Percentiles rank a stretch among this genome's conserved stretches.
Conservation (phyloP, 2,329 filamentous ascomycete genomes). For the Intubia oerlemansii region DNA sequence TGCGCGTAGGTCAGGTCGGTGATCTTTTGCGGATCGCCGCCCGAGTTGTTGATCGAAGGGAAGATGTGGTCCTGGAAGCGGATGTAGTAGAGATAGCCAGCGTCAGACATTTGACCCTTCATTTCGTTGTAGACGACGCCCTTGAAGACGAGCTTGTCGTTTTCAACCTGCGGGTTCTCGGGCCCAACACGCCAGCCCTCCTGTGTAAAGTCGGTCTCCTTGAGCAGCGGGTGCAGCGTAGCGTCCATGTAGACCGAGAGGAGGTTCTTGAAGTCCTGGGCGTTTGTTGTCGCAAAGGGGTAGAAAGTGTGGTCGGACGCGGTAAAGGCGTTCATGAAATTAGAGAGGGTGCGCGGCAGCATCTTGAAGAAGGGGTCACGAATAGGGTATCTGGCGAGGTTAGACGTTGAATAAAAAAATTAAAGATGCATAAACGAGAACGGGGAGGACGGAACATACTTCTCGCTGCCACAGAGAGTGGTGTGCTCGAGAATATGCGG, state of each 20-base stretch:
- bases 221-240: constrained; percentile 73
- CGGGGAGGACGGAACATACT: constrained; percentile 24
- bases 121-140: constrained; percentile 99
- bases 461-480: constrained; percentile 84
- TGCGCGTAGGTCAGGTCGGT: constrained; percentile 87
- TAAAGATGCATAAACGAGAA: not conserved
- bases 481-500: constrained; percentile 97
- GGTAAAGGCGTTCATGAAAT: constrained; percentile 99
- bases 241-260: constrained; percentile 94
- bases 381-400: constrained; percentile 92
- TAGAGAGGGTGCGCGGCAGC: constrained; percentile 91
- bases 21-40: constrained; percentile 88
- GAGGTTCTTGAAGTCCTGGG: constrained; percentile 85
- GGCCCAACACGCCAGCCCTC: constrained; percentile 95
- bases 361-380: constrained; percentile 99
- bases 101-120: constrained; percentile 98
- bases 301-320: constrained; percentile 94
- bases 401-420: constrained; percentile 14
- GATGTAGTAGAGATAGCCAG: constrained; percentile 89
- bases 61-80: constrained; percentile 88
- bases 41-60: constrained; percentile 87
- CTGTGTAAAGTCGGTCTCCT: constrained; percentile 81
- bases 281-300: constrained; percentile 91
- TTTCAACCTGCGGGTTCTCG: constrained; percentile 52
- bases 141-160: constrained; percentile 71